Conservation (phyloP, 306 rosid genomes). For the Acacia crassicarpa region DNA sequence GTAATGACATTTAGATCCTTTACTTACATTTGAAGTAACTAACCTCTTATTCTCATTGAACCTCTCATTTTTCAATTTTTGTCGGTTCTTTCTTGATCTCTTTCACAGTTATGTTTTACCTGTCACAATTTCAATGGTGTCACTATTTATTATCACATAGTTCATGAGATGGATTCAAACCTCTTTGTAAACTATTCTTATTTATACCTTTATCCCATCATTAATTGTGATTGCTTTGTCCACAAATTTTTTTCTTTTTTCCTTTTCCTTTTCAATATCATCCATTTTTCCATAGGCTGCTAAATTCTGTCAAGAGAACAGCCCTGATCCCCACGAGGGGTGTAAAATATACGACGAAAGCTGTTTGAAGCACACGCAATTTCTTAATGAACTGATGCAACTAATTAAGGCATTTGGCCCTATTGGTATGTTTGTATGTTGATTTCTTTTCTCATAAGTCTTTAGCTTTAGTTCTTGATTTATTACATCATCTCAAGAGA, state of each 20-base stretch:
- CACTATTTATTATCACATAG: neutral
- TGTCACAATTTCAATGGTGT: neutral
- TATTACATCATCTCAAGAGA: neutral
- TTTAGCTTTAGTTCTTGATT: too few species aligned
- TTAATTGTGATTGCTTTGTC: neutral
- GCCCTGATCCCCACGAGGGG: constrained; percentile 33
- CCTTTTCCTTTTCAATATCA: neutral
- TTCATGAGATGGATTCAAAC: neutral
- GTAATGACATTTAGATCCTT: neutral
- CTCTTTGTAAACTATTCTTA: neutral
- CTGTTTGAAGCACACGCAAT: constrained; percentile 32
- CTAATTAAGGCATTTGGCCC: constrained; percentile 37
- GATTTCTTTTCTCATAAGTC: neutral
- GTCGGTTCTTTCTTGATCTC: neutral
- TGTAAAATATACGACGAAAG: constrained; percentile 42
- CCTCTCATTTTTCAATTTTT: neutral
- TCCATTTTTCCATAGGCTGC: constrained; percentile 44
- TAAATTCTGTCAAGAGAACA: constrained; percentile 49
- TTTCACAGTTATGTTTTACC: neutral
- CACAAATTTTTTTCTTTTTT: neutral
- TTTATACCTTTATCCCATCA: neutral
- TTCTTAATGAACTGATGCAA: constrained; percentile 54
- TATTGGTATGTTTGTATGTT: constrained; percentile 42
- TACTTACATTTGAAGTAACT: neutral
- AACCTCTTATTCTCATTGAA: neutral